Percentiles rank a stretch among this genome's conserved stretches.
phyloP scores from a whole-genome alignment of 2,329 filamentous ascomycete species.

The Pseudogymnoascus sp. region DNA sequence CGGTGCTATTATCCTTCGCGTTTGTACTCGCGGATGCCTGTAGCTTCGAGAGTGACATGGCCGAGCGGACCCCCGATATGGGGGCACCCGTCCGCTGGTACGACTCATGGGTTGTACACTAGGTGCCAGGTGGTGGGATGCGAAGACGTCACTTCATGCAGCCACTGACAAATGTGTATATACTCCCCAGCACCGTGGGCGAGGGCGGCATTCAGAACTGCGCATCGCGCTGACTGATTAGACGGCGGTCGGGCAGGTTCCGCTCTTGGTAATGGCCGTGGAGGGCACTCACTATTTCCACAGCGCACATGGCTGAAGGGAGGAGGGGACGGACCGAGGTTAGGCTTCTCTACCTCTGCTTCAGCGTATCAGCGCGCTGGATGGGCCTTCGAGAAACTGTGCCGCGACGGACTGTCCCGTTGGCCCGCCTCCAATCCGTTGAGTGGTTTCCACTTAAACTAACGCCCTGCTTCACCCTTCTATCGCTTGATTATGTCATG shows the following conservation, averaged over 20 bases:
- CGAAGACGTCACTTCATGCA: conserved; percentile 3
- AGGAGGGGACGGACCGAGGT: not conserved
- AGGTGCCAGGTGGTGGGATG: not conserved
- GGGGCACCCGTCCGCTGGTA: not conserved
- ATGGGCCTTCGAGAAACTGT: not conserved
- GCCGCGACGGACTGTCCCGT: not conserved
- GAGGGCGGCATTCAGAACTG: not conserved
- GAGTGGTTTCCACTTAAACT: not conserved
- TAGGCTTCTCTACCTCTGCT: not conserved
- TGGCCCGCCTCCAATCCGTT: not conserved
- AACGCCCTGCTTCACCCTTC: not conserved
- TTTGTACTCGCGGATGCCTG: not conserved
- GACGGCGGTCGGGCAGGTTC: not conserved
- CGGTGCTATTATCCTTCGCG: not conserved
- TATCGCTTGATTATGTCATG: not conserved
- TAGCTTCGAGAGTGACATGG: not conserved
- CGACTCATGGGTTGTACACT: not conserved
- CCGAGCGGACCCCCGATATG: not conserved
- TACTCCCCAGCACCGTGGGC: not conserved
- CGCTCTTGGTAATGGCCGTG: not conserved
- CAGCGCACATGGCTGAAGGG: not conserved
- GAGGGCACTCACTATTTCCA: no score
- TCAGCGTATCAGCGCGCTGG: not conserved
- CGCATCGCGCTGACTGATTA: not conserved
- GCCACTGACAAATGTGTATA: conserved; percentile 4